Evolutionary conservation across 2,329 filamentous ascomycete genomes (phyloP), one percentile per base, ranked within the genome.

Genomic region (Xylaria arbuscula): DNA sequence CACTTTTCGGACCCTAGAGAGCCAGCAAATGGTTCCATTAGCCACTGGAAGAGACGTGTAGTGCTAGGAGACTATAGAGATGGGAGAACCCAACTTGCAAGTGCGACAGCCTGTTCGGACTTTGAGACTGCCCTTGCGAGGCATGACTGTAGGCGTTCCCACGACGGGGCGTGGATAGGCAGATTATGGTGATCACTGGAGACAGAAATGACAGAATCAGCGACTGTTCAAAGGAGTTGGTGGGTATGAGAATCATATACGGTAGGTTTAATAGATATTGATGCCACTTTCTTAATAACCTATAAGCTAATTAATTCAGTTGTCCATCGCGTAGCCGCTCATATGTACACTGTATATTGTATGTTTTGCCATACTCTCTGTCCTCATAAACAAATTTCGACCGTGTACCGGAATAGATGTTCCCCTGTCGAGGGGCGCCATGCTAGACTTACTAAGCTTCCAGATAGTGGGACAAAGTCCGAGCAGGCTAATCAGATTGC

Each of bases 61-160:
- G 22, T n/a, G 42, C 22, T n/a, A 9, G 34, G 22, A 38, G 47
- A 59, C n/a, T n/a, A 6, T 45, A 34, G 32, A 13, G 54, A 59
- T 8, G 38, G 53, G 67, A 42, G 45, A 42, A 34, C n/a, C 60
- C 17, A 64, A 74, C 72, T 74, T 74, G 72, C 70, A 76, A 38
- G 50, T 75, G 51, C 72, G 42, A 64, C 75, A 76, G 6, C 75
- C 75, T 17, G 73, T 77, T 56, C 72, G 69, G 54, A 76, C 75
- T 62, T 77, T 77, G 8, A 55, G 19, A 19, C 60, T 75, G 10
- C 75, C 75, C 64, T 77, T 76, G 42, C 74, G 74, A 69, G 72
- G 55, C 75, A 76, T 77, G 32, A 40, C 28, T 24, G 34, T 17
- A 10, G 38, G 36, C 48, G 40, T 42, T 53, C 48, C 60, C 53